Conservation (phyloP, 305 asterid genomes). For the Solanum hybrid region DNA sequence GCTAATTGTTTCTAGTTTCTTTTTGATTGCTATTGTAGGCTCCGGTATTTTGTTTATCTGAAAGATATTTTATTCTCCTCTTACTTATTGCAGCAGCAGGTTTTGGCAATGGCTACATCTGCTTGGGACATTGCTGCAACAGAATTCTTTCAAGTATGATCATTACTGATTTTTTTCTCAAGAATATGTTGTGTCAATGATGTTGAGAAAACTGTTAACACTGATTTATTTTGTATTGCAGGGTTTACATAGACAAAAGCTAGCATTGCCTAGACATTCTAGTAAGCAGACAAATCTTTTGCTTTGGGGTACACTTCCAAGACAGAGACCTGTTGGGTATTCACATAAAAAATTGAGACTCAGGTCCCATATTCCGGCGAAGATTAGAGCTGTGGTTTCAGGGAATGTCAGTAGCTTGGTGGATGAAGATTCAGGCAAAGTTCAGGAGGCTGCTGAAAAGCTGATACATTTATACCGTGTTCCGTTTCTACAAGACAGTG, state of each 20-base stretch:
- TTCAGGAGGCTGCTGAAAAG: slow-evolving; percentile 21
- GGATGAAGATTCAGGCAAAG: slow-evolving; percentile 11
- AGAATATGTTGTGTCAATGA: neutral
- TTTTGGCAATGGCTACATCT: slow-evolving; percentile 14
- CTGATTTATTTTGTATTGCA: slow-evolving; percentile 9
- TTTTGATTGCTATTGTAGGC: neutral
- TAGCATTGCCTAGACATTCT: slow-evolving; percentile 37
- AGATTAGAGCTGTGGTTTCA: slow-evolving; percentile 44
- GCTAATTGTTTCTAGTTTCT: neutral
- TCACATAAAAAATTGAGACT: slow-evolving; percentile 21
- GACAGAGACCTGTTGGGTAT: slow-evolving; percentile 19
- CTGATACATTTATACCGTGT: slow-evolving; percentile 66
- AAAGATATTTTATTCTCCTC: neutral
- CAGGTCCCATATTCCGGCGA: slow-evolving; percentile 14
- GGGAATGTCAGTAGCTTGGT: slow-evolving; percentile 32
- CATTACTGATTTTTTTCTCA: neutral
- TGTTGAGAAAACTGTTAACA: neutral
- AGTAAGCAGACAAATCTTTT: slow-evolving; percentile 36
- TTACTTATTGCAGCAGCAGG: neutral
- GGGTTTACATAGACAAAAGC: slow-evolving; percentile 65
- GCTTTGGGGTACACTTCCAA: slow-evolving; percentile 51
- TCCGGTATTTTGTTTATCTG: neutral
- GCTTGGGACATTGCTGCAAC: slow-evolving; percentile 13
- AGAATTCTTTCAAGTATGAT: slow-evolving; percentile 13
- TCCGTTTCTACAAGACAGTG: slow-evolving; percentile 55